A percentile compares a stretch with the other conserved stretches of the same genome.
phyloP scores from a whole-genome alignment of 352 stramenopile genomes.

The Elongisporangium anandrum region DNA sequence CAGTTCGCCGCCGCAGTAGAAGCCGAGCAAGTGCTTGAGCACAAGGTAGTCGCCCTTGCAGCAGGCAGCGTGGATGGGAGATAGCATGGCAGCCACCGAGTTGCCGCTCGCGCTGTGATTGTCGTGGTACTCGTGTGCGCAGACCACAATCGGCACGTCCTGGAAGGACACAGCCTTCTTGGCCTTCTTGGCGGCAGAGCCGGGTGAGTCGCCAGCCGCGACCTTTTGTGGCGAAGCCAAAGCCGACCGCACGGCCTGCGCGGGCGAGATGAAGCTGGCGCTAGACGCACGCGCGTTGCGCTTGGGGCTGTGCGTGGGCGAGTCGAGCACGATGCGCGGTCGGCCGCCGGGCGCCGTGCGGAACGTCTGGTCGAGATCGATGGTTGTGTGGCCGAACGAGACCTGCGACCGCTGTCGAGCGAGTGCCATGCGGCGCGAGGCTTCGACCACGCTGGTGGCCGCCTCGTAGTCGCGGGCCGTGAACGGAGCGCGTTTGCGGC shows the following conservation, averaged over 20 bases:
- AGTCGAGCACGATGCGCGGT: slow-evolving; percentile 32
- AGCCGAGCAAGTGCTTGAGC: slow-evolving; percentile 69
- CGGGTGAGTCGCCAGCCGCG: slow-evolving; percentile 7
- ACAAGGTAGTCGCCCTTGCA: slow-evolving; percentile 49
- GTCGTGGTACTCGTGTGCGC: slow-evolving; percentile 13
- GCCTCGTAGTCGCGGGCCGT: slow-evolving; percentile 39
- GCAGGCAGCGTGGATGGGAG: slow-evolving; percentile 67
- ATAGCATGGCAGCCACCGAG: slow-evolving; percentile 25
- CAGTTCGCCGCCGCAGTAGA: slow-evolving; percentile 52
- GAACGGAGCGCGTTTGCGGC: slow-evolving; percentile 7
- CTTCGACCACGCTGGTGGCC: slow-evolving; percentile 31
- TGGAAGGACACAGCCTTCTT: neutral
- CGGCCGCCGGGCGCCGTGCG: slow-evolving; percentile 43
- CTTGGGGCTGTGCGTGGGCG: slow-evolving; percentile 7
- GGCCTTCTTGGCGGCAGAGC: slow-evolving; percentile 11
- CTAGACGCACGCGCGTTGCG: slow-evolving; percentile 9
- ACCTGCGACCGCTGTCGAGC: slow-evolving; percentile 42
- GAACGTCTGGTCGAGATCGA: slow-evolving; percentile 47
- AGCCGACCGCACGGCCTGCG: slow-evolving; percentile 12
- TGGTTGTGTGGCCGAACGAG: slow-evolving; percentile 43
- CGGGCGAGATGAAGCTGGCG: slow-evolving; percentile 21
- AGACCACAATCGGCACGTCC: slow-evolving; percentile 8
- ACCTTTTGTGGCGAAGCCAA: slow-evolving; percentile 12
- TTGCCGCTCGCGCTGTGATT: slow-evolving; percentile 5
- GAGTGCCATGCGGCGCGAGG: slow-evolving; percentile 36